Conservation (phyloP, 371 early-diverging fungal species). For the Circinella umbellata region DNA sequence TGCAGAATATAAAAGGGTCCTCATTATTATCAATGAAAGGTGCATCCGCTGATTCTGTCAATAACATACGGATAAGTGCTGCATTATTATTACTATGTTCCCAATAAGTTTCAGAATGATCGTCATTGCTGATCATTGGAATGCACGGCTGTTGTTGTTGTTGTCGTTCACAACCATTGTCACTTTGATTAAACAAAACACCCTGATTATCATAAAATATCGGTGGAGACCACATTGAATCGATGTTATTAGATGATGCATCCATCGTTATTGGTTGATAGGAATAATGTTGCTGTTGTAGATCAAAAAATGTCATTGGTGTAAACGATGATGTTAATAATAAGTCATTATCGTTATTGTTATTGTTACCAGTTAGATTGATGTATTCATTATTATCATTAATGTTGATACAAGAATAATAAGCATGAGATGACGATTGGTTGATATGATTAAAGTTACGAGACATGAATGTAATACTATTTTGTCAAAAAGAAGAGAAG, state of each 20-base stretch:
- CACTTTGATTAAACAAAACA: too few species aligned
- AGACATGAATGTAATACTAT: neutral
- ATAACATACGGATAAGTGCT: neutral
- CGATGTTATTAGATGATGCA: too few species aligned
- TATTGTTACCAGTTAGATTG: neutral
- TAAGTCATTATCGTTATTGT: neutral
- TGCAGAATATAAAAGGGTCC: neutral
- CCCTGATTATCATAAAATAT: too few species aligned
- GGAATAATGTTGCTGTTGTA: neutral
- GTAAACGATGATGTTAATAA: neutral
- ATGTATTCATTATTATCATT: neutral
- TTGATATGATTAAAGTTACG: neutral
- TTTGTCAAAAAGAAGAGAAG: neutral
- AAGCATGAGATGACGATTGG: neutral
- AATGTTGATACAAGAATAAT: neutral
- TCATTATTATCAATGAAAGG: too few species aligned
- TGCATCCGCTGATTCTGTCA: neutral
- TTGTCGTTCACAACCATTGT: neutral
- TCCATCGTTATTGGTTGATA: neutral
- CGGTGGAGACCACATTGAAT: too few species aligned
- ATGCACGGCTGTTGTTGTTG: neutral
- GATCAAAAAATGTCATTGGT: neutral
- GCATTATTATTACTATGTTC: neutral
- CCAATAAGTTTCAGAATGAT: neutral
- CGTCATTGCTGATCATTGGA: neutral